Evolutionary conservation across 1,284 basidiomycete species (phyloP).

Genomic region (Phylloboletellus chloephorus): DNA sequence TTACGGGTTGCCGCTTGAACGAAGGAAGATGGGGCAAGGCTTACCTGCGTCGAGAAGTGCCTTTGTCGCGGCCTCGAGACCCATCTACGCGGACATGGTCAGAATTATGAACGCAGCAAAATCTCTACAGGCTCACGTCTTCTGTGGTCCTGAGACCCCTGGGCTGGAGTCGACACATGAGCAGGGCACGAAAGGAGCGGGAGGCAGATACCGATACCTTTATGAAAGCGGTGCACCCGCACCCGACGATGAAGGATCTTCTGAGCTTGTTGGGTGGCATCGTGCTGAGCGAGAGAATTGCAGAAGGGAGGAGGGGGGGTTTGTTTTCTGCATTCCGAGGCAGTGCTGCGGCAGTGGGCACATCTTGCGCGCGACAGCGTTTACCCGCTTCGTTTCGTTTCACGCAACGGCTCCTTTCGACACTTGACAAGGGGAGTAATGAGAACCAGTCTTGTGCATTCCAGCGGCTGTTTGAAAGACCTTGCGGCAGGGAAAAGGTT

Average conservation of each 20-base stretch:
- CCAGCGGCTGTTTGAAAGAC: too few relatives aligned
- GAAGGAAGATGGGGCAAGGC: slow-evolving; percentile 5
- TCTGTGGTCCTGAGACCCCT: slow-evolving; percentile 24
- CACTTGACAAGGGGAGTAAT: too few relatives aligned
- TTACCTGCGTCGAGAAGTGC: slow-evolving; percentile 78
- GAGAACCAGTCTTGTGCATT: too few relatives aligned
- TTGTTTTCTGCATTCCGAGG: too few relatives aligned
- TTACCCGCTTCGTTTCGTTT: too few relatives aligned
- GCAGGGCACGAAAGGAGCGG: background rate
- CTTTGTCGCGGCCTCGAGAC: slow-evolving; percentile 79
- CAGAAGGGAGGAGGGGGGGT: too few relatives aligned
- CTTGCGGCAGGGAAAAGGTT: too few relatives aligned
- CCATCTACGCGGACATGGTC: slow-evolving; percentile 50
- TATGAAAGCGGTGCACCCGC: slow-evolving; percentile 25
- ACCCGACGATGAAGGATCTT: slow-evolving; percentile 24
- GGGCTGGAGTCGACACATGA: slow-evolving; percentile 8
- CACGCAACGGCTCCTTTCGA: too few relatives aligned
- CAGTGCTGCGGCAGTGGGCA: too few relatives aligned
- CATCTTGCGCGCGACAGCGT: too few relatives aligned
- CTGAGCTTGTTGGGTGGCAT: slow-evolving; percentile 16
- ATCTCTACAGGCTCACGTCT: slow-evolving; percentile 13
- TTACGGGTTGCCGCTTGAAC: background rate
- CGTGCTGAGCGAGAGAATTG: background rate
- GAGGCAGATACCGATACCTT: slow-evolving; percentile 11
- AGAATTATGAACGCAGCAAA: too few relatives aligned